Base-by-base conservation (phyloP, 106 monocot genomes). In the Hemerocallis citrina region DNA sequence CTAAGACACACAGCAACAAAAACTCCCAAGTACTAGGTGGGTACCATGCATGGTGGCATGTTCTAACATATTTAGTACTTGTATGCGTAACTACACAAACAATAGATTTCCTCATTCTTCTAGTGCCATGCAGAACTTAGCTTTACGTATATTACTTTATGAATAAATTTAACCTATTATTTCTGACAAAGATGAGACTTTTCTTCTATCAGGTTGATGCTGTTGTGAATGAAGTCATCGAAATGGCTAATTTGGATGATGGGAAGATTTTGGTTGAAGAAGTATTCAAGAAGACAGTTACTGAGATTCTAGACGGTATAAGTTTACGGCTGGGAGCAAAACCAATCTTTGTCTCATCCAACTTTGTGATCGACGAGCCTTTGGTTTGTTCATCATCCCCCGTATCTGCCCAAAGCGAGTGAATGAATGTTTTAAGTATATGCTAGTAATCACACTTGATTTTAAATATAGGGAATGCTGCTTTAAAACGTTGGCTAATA, bases 201-300 rank as follows among this genome's bases (percentile, higher is more conserved):
- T n/a, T n/a, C n/a, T n/a, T n/a, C n/a, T n/a, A n/a, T n/a, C 86
- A 92, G 87, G 69, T 92, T 5, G 87, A 92, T 58, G 73, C 23
- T 1, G 43, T 87, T 14, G 55, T 92, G 28, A 68, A 84, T 17
- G 84, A 77, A 28, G 64, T 65, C 2, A 46, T 87, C 39, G 70
- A 46, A 27, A 72, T 56, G 65, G 55, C 73, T 19, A 52, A 62
- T 20, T 44, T 71, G 17, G 73, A 76, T 37, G 81, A 78, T 16
- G 71, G 75, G 1, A 75, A 63, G 47, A 34, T 34, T 0, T n/a
- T 71, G 30, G 55, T 73, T 5, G 80, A 78, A 59, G 69, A 50
- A 9, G 72, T 70, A 74, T 81, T 87, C 83, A 92, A 84, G 81
- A 78, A 78, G 35, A 29, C 35, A 4, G 59, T 87, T 51, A 67